Evolutionary conservation across 768 basidiomycete species (phyloP).

Genomic region (Leccinum disarticulatum): DNA sequence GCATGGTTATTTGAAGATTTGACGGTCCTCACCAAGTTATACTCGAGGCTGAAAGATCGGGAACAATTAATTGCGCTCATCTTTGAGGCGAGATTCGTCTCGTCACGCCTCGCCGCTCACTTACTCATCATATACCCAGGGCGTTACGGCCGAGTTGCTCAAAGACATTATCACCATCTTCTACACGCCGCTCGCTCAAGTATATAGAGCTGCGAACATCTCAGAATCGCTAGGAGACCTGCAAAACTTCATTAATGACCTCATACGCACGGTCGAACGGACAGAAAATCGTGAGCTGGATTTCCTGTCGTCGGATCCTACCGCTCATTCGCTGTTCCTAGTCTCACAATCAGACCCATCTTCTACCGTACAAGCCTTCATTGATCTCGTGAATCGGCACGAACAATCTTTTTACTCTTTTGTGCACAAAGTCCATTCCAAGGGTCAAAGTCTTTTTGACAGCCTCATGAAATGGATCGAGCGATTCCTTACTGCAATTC

Average conservation of each 20-base stretch:
- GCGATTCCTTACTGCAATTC: slow-evolving; percentile 84
- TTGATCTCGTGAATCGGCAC: slow-evolving; percentile 90
- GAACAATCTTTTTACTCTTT: slow-evolving; percentile 96
- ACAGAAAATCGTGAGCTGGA: slow-evolving; percentile 78
- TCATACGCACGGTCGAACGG: slow-evolving; percentile 90
- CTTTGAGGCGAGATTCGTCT: slow-evolving; percentile 71
- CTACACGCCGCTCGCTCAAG: slow-evolving; percentile 93
- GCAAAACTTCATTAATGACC: slow-evolving; percentile 92
- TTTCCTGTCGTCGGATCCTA: background rate
- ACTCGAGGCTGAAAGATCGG: slow-evolving; percentile 79
- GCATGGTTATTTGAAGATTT: slow-evolving; percentile 97
- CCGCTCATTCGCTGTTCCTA: slow-evolving; percentile 30
- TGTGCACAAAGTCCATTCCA: slow-evolving; percentile 97
- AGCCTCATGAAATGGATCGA: slow-evolving; percentile 97
- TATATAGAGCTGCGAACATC: slow-evolving; percentile 96
- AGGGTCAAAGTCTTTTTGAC: slow-evolving; percentile 92
- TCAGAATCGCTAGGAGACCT: slow-evolving; percentile 89
- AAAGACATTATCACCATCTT: slow-evolving; percentile 99
- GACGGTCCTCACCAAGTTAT: slow-evolving; percentile 73
- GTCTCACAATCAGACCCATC: slow-evolving; percentile 84
- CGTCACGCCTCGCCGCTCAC: background rate
- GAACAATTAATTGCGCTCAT: slow-evolving; percentile 91
- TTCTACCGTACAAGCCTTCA: slow-evolving; percentile 87
- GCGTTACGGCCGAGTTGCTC: slow-evolving; percentile 89
- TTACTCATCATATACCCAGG: slow-evolving; percentile 45